Conservation (phyloP, 139 green algal genomes). For the Chlamydomonas incerta region DNA sequence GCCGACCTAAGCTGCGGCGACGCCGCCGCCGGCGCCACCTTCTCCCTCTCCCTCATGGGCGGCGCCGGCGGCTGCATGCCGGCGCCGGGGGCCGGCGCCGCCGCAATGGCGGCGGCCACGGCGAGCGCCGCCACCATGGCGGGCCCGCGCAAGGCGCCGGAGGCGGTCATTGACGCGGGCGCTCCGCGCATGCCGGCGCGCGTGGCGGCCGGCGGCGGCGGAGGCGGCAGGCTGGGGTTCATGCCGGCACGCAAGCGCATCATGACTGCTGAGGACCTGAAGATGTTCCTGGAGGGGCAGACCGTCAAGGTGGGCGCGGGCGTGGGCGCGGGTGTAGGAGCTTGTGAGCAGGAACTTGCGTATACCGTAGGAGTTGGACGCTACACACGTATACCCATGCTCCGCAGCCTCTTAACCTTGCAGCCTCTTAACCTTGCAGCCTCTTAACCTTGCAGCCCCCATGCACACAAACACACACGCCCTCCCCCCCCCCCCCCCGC, state of each 20-base stretch:
- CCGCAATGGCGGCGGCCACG: constrained; percentile 15
- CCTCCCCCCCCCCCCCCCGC: too few species aligned
- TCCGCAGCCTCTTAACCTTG: too few species aligned
- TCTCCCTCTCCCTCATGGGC: not conserved
- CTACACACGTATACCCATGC: too few species aligned
- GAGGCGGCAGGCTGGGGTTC: not conserved
- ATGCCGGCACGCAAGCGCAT: constrained; percentile 53
- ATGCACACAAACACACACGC: too few species aligned
- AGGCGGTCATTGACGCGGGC: not conserved
- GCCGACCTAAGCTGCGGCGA: too few species aligned
- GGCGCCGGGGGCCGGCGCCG: not conserved
- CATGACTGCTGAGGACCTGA: constrained; percentile 45
- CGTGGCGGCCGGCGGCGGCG: too few species aligned
- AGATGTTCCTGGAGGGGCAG: constrained; percentile 69
- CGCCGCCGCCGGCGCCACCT: not conserved
- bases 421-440: too few species aligned
- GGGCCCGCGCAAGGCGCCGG: not conserved
- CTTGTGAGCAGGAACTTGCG: too few species aligned
- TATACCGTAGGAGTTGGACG: too few species aligned
- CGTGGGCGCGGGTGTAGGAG: too few species aligned
- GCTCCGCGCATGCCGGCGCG: constrained; percentile 2
- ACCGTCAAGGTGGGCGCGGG: constrained; percentile 4
- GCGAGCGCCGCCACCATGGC: not conserved
- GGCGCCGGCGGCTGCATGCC: constrained; percentile 20
- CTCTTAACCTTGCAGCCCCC: too few species aligned